Evolutionary conservation across 768 basidiomycete genomes (phyloP), one percentile per base, ranked within the genome.

Genomic region (Rhodotorula toruloides): DNA sequence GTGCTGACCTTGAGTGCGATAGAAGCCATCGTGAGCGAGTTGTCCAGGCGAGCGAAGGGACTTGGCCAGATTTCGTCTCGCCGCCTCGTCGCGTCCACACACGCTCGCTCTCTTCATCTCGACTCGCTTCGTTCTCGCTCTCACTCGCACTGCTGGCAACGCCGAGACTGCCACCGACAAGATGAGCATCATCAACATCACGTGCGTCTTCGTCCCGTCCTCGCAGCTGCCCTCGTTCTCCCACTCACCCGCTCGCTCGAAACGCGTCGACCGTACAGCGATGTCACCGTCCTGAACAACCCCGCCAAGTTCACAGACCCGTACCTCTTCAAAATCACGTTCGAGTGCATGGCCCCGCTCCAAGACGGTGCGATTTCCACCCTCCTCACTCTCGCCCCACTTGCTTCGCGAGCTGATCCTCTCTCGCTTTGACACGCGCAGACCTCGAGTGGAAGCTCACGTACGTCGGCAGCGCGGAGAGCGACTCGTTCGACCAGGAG

Each of bases 401-500:
- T 17, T 40, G 42, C 31, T 42, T 25, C 31, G 55, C 21, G 34
- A 44, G 21, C 65, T 25, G 56, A 37, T 60, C 52, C 44, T 48
- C 27, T 48, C n/a, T 48, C 47, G 47, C 12, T 25, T 8, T n/a
- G 34, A 37, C 25, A 21, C 29, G 31, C 39, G 44, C 56, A 65
- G 96, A 99, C 78, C 85, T 99, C 69, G 96, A 99, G 78, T 99
- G 96, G 96, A 87, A 87, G 71, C 86, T 99, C 71, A 91, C 96
- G 52, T 98, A 94, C 77, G 94, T 98, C 58, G 91, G 96, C 3
- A 91, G 88, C 6, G 93, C 94, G 0, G 91, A 87, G 16, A 84
- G 89, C 76, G 89, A 91, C 74, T 86, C 88, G 46, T 87, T 88
- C 54, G 96, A 99, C 77, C 96, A 99, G 77, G 96, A 98, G 77